Conservation (phyloP, 257 asterid species). For the Solanum chiquidenum region DNA sequence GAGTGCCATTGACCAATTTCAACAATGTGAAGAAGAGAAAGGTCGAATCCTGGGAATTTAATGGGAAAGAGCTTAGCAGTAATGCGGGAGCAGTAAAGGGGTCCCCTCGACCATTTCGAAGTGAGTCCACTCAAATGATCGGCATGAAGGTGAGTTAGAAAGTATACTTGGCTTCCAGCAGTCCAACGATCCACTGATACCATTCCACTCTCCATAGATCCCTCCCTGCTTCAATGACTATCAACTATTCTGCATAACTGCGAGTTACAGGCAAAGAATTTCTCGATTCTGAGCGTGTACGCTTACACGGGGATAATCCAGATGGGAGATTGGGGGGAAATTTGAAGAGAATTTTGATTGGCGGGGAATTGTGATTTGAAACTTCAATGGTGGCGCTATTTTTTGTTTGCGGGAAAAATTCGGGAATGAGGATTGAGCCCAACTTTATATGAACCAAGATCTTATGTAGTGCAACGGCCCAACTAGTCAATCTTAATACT, state of each 20-base stretch:
- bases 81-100: constrained; percentile 68
- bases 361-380: not conserved
- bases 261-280: not conserved
- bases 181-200: constrained; percentile 79
- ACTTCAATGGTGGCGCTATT: not conserved
- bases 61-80: constrained; percentile 58
- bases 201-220: constrained; percentile 65
- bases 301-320: not conserved
- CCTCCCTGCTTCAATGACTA: not conserved
- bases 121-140: constrained; percentile 76
- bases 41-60: constrained; percentile 64
- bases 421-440: no score
- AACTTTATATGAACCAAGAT: no score
- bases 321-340: not conserved
- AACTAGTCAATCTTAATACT: no score
- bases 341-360: not conserved
- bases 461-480: no score
- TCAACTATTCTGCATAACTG: not conserved
- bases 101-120: constrained; percentile 52
- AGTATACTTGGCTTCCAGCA: constrained; percentile 75
- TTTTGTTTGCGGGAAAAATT: no score
- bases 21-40: constrained; percentile 57
- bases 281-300: not conserved
- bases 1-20: constrained; percentile 55
- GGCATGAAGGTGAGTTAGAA: constrained; percentile 85